Conservation (phyloP, 495 filamentous ascomycete species). For the Cercophora samala region DNA sequence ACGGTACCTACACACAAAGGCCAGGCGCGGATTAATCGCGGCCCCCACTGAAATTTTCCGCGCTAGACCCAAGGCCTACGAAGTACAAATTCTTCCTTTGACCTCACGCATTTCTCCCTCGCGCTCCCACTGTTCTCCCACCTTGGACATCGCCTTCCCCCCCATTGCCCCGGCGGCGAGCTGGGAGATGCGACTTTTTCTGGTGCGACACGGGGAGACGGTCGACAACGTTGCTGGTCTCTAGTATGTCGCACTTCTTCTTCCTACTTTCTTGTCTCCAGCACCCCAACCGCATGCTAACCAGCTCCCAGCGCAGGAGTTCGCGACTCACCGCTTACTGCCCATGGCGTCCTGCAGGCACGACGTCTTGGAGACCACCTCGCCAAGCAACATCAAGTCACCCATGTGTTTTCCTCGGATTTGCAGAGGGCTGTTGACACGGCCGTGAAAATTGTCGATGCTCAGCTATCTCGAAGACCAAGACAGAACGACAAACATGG, state of each 20-base stretch:
- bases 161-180: not conserved
- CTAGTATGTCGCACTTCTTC: conserved; percentile 54
- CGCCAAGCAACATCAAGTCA: conserved; percentile 46
- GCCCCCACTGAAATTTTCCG: not conserved
- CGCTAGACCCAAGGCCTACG: not conserved
- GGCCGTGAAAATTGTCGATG: conserved; percentile 57
- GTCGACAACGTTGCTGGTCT: conserved; percentile 76
- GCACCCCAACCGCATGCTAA: conserved; percentile 26
- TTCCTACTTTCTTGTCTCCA: conserved; percentile 2
- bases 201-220: conserved; percentile 85
- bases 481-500: conserved; percentile 38
- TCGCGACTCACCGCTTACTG: conserved; percentile 74
- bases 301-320: conserved; percentile 61
- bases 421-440: conserved; percentile 70
- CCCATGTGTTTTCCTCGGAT: conserved; percentile 74
- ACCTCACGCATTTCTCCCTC: not conserved
- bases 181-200: conserved; percentile 61
- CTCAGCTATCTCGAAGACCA: not conserved
- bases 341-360: conserved; percentile 76
- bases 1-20: not conserved
- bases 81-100: not conserved
- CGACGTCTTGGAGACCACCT: conserved; percentile 61
- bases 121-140: not conserved
- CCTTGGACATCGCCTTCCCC: too few species aligned
- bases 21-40: not conserved